phyloP scores from a whole-genome alignment of 768 basidiomycete species.

The Cytidiella melzeri region DNA sequence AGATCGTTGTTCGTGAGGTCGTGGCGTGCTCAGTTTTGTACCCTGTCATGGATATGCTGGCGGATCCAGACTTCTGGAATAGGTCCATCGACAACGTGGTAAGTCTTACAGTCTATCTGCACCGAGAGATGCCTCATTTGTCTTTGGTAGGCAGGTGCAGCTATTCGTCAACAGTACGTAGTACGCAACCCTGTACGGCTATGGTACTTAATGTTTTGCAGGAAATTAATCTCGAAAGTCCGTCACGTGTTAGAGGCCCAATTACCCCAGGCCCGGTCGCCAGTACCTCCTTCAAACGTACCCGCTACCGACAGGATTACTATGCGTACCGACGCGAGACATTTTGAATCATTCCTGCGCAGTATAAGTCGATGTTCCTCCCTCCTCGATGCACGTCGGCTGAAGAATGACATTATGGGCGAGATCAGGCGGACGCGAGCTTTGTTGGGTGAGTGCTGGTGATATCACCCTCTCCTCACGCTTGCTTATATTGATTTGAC shows the following conservation, averaged over 20 bases:
- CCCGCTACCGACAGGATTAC: constrained; percentile 68
- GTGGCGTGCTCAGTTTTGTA: constrained; percentile 75
- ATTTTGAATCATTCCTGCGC: constrained; percentile 88
- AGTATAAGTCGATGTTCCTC: constrained; percentile 80
- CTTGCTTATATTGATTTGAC: not conserved
- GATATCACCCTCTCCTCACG: not conserved
- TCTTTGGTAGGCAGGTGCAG: constrained; percentile 48
- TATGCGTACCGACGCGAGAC: constrained; percentile 69
- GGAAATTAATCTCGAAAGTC: constrained; percentile 83
- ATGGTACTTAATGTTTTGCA: constrained; percentile 23
- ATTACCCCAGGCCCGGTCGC: constrained; percentile 48
- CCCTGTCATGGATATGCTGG: constrained; percentile 87
- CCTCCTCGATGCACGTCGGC: constrained; percentile 78
- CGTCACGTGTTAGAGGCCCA: constrained; percentile 80
- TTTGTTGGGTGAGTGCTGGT: constrained; percentile 47
- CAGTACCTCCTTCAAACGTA: constrained; percentile 33
- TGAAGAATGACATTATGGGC: constrained; percentile 90
- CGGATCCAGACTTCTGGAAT: constrained; percentile 98
- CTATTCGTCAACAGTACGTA: constrained; percentile 63
- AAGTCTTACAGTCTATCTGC: constrained; percentile 27
- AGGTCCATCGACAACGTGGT: constrained; percentile 87
- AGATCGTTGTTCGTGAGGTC: constrained; percentile 75
- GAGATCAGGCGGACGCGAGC: constrained; percentile 81
- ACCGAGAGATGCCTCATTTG: constrained; percentile 2
- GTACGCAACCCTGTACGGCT: constrained; percentile 40